Conservation (phyloP, 768 basidiomycete species). For the Kwoniella sp. region DNA sequence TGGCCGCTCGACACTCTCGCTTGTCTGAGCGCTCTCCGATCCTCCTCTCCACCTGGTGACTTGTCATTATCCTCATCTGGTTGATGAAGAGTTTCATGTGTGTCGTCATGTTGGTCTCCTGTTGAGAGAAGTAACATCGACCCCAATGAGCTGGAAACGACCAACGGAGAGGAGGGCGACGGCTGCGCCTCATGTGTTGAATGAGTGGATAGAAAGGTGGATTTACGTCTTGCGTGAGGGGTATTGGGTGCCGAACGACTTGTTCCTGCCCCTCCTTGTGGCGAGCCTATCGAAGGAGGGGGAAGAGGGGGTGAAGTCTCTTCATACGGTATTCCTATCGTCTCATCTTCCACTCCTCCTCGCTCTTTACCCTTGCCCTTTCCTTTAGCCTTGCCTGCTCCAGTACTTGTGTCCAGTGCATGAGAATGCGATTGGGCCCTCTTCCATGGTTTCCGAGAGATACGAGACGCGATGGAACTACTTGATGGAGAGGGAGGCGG, state of each 20-base stretch:
- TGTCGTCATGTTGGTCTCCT: background rate
- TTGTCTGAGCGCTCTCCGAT: background rate
- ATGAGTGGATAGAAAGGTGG: constrained; percentile 6
- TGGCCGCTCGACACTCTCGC: constrained; percentile 24
- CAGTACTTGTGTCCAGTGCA: too few relatives aligned
- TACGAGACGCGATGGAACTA: constrained; percentile 16
- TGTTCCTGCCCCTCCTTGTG: background rate
- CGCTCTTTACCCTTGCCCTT: constrained; percentile 2
- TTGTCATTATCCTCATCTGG: background rate
- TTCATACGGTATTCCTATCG: constrained; percentile 10
- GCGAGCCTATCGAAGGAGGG: background rate
- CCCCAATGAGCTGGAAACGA: background rate
- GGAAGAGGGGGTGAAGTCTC: background rate
- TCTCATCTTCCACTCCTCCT: background rate
- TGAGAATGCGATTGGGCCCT: background rate
- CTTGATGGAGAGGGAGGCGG: constrained; percentile 13
- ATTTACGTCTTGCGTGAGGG: constrained; percentile 5
- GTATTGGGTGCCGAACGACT: constrained; percentile 13
- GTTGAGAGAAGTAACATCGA: background rate
- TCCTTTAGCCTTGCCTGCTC: constrained; percentile 17
- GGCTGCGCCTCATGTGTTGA: too few relatives aligned
- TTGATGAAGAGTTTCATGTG: background rate
- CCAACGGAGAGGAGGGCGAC: constrained; percentile 5
- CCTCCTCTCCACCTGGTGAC: background rate
- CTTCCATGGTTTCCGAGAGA: constrained; percentile 9